Percentiles rank a stretch among this genome's conserved stretches.
These are phyloP conservation scores for Lecanicillium sp. DNA, from an alignment of 2,329 filamentous ascomycete species.

Conservation along the genomic window DNA sequence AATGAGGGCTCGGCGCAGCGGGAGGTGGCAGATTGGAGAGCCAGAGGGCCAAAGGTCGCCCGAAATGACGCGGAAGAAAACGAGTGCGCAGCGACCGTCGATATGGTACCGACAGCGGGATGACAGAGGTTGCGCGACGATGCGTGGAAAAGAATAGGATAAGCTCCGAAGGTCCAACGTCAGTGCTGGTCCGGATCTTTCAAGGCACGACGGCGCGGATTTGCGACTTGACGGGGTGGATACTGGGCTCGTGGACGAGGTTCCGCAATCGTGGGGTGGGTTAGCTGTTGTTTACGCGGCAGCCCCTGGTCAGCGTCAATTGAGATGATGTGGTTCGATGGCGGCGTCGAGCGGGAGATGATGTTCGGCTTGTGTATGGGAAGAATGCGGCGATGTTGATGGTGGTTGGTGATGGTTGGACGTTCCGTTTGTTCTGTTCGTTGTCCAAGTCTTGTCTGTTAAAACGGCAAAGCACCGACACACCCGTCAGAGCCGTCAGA, in stretches of 20 bases:
- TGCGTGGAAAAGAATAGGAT: neutral
- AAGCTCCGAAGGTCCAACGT: slow-evolving; percentile 1
- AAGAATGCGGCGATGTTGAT: neutral
- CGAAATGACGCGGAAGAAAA: neutral
- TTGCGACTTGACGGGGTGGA: slow-evolving; percentile 9
- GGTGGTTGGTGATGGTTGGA: neutral
- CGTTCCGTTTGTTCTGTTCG: too few relatives aligned
- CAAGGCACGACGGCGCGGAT: neutral
- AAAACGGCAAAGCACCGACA: too few relatives aligned
- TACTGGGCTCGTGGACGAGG: slow-evolving; percentile 8
- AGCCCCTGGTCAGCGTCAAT: neutral
- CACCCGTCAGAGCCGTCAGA: too few relatives aligned
- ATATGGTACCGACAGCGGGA: neutral
- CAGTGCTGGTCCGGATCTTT: slow-evolving; percentile 5
- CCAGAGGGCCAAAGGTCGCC: neutral
- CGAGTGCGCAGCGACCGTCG: neutral
- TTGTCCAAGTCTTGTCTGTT: too few relatives aligned
- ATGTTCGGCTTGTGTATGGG: neutral
- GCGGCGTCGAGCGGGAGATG: neutral
- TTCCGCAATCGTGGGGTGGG: slow-evolving; percentile 14
- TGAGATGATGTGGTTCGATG: neutral
- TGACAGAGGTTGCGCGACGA: neutral
- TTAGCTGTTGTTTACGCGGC: neutral
- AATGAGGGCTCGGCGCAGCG: neutral
- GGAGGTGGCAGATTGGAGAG: neutral